These are phyloP conservation scores for Raffaelea ambrosiae DNA, from an alignment of 2,329 filamentous ascomycete genomes.

Conservation along the genomic window DNA sequence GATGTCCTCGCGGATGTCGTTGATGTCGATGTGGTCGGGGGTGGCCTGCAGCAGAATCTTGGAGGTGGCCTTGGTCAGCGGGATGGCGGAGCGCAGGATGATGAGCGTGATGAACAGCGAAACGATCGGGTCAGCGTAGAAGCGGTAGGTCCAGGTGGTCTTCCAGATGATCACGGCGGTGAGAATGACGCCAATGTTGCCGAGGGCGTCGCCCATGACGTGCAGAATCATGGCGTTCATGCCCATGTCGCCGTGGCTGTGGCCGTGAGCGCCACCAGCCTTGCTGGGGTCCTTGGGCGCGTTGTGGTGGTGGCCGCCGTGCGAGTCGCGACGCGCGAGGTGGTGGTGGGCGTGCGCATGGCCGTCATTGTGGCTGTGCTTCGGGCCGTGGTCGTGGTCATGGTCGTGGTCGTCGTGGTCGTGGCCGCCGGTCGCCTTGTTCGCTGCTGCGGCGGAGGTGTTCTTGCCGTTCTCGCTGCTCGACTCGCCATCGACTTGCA, in stretches of 20 bases:
- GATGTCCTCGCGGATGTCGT: slow-evolving; percentile 90
- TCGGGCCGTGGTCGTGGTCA: slow-evolving; percentile 17
- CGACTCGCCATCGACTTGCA: slow-evolving; percentile 15
- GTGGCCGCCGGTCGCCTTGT: slow-evolving; percentile 5
- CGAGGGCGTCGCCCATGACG: slow-evolving; percentile 74
- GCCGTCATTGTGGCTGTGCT: slow-evolving; percentile 15
- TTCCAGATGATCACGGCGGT: slow-evolving; percentile 89
- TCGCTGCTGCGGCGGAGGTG: slow-evolving; percentile 17
- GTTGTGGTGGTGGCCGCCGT: slow-evolving; percentile 63
- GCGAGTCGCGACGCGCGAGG: slow-evolving; percentile 39
- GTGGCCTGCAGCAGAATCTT: slow-evolving; percentile 92
- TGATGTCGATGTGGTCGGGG: slow-evolving; percentile 76
- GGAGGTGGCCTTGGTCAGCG: slow-evolving; percentile 69
- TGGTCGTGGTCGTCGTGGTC: slow-evolving; percentile 15
- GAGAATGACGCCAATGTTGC: slow-evolving; percentile 77
- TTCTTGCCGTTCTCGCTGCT: slow-evolving; percentile 14
- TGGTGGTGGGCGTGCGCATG: slow-evolving; percentile 19
- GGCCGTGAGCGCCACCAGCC: slow-evolving; percentile 51
- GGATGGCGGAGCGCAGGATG: slow-evolving; percentile 65
- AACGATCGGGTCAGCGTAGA: slow-evolving; percentile 84
- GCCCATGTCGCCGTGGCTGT: slow-evolving; percentile 83
- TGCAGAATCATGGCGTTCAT: slow-evolving; percentile 81
- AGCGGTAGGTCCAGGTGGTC: slow-evolving; percentile 69
- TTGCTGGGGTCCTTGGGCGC: slow-evolving; percentile 72
- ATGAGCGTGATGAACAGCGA: slow-evolving; percentile 88